Evolutionary conservation across 352 stramenopile species (phyloP), one percentile per base, ranked within the genome.

Genomic region (Pythium monospermum): DNA sequence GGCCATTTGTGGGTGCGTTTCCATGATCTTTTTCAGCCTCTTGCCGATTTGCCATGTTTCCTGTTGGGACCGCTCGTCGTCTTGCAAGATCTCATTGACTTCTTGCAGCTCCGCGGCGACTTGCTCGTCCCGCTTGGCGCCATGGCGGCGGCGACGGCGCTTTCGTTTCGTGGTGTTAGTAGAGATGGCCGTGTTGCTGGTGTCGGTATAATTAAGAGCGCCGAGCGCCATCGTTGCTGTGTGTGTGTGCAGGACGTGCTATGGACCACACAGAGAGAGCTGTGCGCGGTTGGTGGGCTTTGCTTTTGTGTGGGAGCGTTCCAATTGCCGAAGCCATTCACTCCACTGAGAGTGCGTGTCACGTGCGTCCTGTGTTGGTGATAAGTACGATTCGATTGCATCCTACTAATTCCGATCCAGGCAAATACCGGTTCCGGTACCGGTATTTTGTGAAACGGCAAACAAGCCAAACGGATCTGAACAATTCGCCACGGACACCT

Each of bases 11-110:
- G 73, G 70, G 48, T 88, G 61, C 33, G 39, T 58, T 47, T 93
- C 82, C 53, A 93, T 69, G 39, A 91, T 60, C 53, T 72, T 77
- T 62, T 93, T 93, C 35, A 93, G 64, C 6, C 82, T 71, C 59
- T 93, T 93, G 39, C 82, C 79, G 53, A 93, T 88, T 66, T 88
- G 77, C 79, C 82, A 93, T 12, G 79, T 91, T 45, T 93, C 82
- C 23, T 66, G 66, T 51, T 69, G 61, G 26, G 61, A 69, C 12
- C 48, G 49, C 33, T 69, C 55, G 38, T 75, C 66, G 38, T 58
- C 47, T 38, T 75, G 66, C 16, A 75, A 60, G 41, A 69, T 61
- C 13, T 57, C 58, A 33, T 75, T 75, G 11, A 71, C 59, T 23
- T 61, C 52, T 19, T 65, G 43, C 37, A 75, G 66, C 49, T 65